phyloP scores from a whole-genome alignment of 257 asterid genomes.

The Jasminum sambac region DNA sequence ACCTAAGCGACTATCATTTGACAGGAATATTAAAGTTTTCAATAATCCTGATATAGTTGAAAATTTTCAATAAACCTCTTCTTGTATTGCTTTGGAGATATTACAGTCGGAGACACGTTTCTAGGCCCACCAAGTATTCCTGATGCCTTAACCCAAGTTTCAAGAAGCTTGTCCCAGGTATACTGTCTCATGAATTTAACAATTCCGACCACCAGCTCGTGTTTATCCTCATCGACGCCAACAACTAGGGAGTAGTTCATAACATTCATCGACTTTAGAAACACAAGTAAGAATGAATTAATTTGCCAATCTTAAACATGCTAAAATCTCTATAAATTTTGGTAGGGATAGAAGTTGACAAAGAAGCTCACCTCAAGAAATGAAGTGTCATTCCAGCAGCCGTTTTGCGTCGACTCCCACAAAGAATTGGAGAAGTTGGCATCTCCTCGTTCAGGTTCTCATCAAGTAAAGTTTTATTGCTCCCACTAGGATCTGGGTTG shows the following conservation, averaged over 20 bases:
- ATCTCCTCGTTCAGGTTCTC: slow-evolving; percentile 74
- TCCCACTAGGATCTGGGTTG: slow-evolving; percentile 79
- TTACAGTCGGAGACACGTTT: slow-evolving; percentile 67
- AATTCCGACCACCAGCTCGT: too few species aligned
- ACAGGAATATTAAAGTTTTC: too few species aligned
- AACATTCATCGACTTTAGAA: slow-evolving; percentile 29
- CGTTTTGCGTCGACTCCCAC: slow-evolving; percentile 74
- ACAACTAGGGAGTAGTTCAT: slow-evolving; percentile 66
- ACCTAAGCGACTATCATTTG: too few species aligned
- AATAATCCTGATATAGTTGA: too few species aligned
- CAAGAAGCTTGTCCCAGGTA: too few species aligned
- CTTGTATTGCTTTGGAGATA: slow-evolving; percentile 74
- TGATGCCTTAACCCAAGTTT: slow-evolving; percentile 73
- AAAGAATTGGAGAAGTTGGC: slow-evolving; percentile 85
- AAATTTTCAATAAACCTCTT: slow-evolving; percentile 67
- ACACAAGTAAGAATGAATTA: slow-evolving; percentile 13
- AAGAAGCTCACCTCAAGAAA: slow-evolving; percentile 72
- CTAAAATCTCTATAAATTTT: background rate
- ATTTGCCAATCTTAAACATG: background rate
- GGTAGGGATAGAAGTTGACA: background rate
- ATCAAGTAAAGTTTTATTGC: slow-evolving; percentile 80
- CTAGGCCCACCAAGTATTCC: slow-evolving; percentile 78
- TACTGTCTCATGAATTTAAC: too few species aligned
- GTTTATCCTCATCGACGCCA: slow-evolving; percentile 27
- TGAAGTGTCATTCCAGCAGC: slow-evolving; percentile 71